Evolutionary conservation across 2,329 filamentous ascomycete genomes (phyloP), one percentile per base, ranked within the genome.

Genomic region (Sclerotinia subarctica): DNA sequence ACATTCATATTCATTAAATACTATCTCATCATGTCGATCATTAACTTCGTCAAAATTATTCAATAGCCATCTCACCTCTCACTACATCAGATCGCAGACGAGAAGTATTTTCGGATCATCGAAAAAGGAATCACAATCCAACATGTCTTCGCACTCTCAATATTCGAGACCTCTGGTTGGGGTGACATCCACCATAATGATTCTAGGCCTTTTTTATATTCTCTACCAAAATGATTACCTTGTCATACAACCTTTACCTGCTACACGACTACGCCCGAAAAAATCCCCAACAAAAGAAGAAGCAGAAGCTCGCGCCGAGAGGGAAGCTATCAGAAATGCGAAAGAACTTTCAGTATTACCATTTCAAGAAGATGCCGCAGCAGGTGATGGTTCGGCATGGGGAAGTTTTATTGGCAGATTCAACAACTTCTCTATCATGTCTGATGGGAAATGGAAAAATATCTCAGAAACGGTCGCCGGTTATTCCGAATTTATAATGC

Each of bases 401-500:
- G 72, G 69, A 7, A 73, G 51, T 38, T 77, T 77, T 46, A 70
- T 71, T 6, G 72, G 63, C 24, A 74, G 72, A 56, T 76, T 78
- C 62, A 74, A 72, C 11, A 38, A 70, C 26, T 83, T 92, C 64
- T 84, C 87, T 19, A 77, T 82, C 19, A 76, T 83, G 3, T 81
- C 84, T 26, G 83, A 86, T 72, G 78, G 85, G 4, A 83, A 89
- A 74, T 88, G 86, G 84, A 77, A 80, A 5, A 77, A 76, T 1
- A 74, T 88, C 13, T 82, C 86, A 1, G 85, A 87, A 71, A 83
- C 80, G 26, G 80, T 96, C 35, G 46, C 54, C 7, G 59, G 59
- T 7, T 62, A 62, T 51, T 88, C 90, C 49, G 88, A 87, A 75
- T 84, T 86, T 71, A 88, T 98, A 46, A 79, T 96, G 3, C 94